A percentile compares a stretch with the other conserved stretches of the same genome.
These are phyloP conservation scores for Fistulinella prunicolor DNA, from an alignment of 768 basidiomycete genomes.

Conservation along the genomic window DNA sequence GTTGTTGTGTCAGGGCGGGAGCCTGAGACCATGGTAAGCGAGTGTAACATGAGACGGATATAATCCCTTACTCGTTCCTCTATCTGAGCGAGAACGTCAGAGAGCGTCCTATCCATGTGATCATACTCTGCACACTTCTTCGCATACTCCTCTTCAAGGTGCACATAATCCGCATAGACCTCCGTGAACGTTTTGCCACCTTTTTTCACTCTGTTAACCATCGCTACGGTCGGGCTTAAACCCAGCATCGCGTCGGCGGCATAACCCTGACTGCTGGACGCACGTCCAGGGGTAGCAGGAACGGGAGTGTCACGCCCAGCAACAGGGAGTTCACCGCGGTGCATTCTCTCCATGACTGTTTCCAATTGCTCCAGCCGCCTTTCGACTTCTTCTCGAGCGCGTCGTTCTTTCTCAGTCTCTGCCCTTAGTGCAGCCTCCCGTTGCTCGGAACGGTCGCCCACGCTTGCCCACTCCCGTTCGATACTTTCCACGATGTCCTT, in stretches of 20 bases:
- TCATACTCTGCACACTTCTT: slow-evolving; percentile 79
- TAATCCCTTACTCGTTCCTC: slow-evolving; percentile 69
- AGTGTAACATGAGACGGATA: background rate
- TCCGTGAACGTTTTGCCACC: slow-evolving; percentile 90
- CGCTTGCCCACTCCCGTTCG: slow-evolving; percentile 77
- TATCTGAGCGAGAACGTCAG: slow-evolving; percentile 81
- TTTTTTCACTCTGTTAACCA: slow-evolving; percentile 79
- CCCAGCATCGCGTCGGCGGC: slow-evolving; percentile 57
- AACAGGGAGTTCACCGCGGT: slow-evolving; percentile 65
- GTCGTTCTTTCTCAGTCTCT: slow-evolving; percentile 69
- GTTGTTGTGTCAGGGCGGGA: slow-evolving; percentile 86
- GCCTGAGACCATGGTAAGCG: slow-evolving; percentile 49
- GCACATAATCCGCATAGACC: slow-evolving; percentile 87
- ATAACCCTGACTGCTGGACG: slow-evolving; percentile 38
- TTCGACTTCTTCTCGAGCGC: slow-evolving; percentile 67
- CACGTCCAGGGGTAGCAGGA: slow-evolving; percentile 43
- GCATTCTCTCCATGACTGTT: slow-evolving; percentile 66
- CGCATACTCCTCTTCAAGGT: slow-evolving; percentile 77
- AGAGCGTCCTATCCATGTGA: slow-evolving; percentile 78
- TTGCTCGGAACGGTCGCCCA: slow-evolving; percentile 66
- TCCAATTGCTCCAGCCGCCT: slow-evolving; percentile 70
- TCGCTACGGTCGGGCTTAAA: slow-evolving; percentile 83
- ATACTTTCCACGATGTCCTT: slow-evolving; percentile 79
- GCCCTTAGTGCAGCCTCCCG: slow-evolving; percentile 65
- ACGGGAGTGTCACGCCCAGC: slow-evolving; percentile 42